Evolutionary conservation across 2,329 filamentous ascomycete species (phyloP).

Genomic region (Rosellinia necatrix): DNA sequence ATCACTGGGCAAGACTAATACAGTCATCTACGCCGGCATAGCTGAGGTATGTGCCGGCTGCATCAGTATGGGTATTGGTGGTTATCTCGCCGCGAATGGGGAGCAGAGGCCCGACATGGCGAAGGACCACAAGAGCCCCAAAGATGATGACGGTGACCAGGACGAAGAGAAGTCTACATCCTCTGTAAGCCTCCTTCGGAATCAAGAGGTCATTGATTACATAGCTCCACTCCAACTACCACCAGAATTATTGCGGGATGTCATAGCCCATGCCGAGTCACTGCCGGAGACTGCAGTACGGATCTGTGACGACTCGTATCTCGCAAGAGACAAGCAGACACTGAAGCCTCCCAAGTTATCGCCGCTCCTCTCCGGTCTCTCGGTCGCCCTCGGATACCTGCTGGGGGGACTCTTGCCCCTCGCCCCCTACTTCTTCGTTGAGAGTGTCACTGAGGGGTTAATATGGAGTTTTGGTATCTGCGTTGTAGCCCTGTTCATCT

Average conservation of each 20-base stretch:
- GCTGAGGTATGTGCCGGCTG: conserved; percentile 77
- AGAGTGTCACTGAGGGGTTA: conserved; percentile 53
- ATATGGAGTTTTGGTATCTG: conserved; percentile 65
- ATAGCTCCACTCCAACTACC: conserved; percentile 35
- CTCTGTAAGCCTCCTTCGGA: not conserved
- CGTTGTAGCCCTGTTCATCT: conserved; percentile 62
- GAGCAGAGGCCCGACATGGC: conserved; percentile 43
- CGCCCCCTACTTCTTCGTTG: conserved; percentile 68
- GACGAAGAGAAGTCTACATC: conserved; percentile 44
- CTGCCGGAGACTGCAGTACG: conserved; percentile 21
- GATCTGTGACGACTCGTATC: conserved; percentile 6
- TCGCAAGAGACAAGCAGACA: conserved; percentile 43
- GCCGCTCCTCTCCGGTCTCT: conserved; percentile 62
- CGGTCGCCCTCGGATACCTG: conserved; percentile 71
- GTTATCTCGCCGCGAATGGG: conserved; percentile 69
- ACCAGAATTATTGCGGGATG: conserved; percentile 30
- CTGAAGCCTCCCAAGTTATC: conserved; percentile 37
- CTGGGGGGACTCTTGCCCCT: conserved; percentile 73
- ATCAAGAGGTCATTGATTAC: conserved; percentile 28
- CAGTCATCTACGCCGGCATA: conserved; percentile 73
- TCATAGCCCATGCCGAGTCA: conserved; percentile 32
- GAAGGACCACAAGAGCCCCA: not conserved
- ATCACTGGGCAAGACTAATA: conserved; percentile 64
- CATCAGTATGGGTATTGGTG: conserved; percentile 78
- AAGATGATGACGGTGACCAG: conserved; percentile 4